Base-by-base conservation (phyloP, 129 eudicot species). In the Helianthus tuberosus region DNA sequence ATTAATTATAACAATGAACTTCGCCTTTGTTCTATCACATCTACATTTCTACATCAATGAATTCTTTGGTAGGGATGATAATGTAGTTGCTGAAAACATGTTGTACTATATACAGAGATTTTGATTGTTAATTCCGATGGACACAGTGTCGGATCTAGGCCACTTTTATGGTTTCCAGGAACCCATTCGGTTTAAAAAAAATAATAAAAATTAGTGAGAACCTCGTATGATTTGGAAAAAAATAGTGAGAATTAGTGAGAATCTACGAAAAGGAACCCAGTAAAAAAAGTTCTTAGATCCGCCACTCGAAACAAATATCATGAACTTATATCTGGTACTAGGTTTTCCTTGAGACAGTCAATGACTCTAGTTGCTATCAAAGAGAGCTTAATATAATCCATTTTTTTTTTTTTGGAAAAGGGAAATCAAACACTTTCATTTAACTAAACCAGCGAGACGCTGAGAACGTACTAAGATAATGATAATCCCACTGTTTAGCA, bases 21-120 rank as follows among this genome's bases (percentile, higher is more conserved):
- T 61, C 17, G 5, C 29, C 17, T 60, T 49, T 64, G 79, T 63
- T 12, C 43, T 8, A 50, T 49, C 79, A 74, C 78, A 70, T 39
- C 74, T n/a, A 53, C 41, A 71, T 71, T 53, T 71, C 75, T 20
- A 55, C 54, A 74, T 74, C 79, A 74, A 17, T 64, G 11, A 64
- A 74, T 74, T 63, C 52, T 51, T 74, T 74, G 68, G 64, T 64
- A 20, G 71, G 50, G 58, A 44, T 74, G 44, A 49, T 36, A 74
- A 44, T 60, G 60, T 61, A 29, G 41, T 73, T 48, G 14, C 25
- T 55, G 7, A 48, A 74, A 64, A 35, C 62, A 49, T 29, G 62
- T 16, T 44, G 27, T 46, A 11, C 15, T 54, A 27, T 54, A 4
- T 17, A 1, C 11, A 54, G 7, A 10, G 29, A 7, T 54, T 54